These are phyloP conservation scores for Solanum chiquidenum DNA, from an alignment of 257 asterid species.

Conservation along the genomic window DNA sequence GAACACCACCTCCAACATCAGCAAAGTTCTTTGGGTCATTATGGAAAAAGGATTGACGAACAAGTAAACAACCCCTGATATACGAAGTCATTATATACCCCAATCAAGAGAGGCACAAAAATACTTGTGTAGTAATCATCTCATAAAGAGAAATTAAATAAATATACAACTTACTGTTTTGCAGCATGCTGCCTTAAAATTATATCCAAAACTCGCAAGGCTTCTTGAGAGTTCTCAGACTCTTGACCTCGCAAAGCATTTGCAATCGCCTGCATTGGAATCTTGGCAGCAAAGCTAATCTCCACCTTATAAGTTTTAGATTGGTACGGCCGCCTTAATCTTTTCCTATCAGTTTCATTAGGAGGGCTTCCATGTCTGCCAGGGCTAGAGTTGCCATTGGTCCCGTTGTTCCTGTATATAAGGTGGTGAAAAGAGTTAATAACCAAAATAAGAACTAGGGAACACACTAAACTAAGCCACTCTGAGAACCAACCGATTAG, in stretches of 20 bases:
- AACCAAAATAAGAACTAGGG: neutral
- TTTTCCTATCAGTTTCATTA: slow-evolving; percentile 49
- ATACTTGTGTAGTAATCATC: neutral
- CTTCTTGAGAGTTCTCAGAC: slow-evolving; percentile 76
- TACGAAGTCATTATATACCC: neutral
- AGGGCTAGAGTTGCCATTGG: slow-evolving; percentile 63
- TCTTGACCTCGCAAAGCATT: slow-evolving; percentile 85
- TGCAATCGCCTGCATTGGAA: slow-evolving; percentile 79
- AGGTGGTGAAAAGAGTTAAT: neutral
- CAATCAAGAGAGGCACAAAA: neutral
- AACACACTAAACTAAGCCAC: neutral
- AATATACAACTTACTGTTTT: slow-evolving; percentile 57
- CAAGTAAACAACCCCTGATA: slow-evolving; percentile 79
- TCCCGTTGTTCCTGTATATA: slow-evolving; percentile 59
- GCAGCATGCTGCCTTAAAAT: slow-evolving; percentile 97
- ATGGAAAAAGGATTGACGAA: slow-evolving; percentile 78
- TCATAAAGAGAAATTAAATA: neutral
- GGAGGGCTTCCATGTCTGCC: slow-evolving; percentile 38
- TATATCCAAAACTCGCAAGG: slow-evolving; percentile 77
- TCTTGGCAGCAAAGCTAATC: slow-evolving; percentile 73
- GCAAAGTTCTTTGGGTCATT: slow-evolving; percentile 57
- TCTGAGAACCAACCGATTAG: slow-evolving; percentile 40
- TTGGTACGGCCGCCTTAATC: slow-evolving; percentile 55
- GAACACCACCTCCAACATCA: slow-evolving; percentile 90
- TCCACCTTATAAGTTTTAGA: slow-evolving; percentile 82